A percentile compares a stretch with the other conserved stretches of the same genome.
Conservation (phyloP, 441 rosid genomes). For the Euphorbia schlechtendalii region DNA sequence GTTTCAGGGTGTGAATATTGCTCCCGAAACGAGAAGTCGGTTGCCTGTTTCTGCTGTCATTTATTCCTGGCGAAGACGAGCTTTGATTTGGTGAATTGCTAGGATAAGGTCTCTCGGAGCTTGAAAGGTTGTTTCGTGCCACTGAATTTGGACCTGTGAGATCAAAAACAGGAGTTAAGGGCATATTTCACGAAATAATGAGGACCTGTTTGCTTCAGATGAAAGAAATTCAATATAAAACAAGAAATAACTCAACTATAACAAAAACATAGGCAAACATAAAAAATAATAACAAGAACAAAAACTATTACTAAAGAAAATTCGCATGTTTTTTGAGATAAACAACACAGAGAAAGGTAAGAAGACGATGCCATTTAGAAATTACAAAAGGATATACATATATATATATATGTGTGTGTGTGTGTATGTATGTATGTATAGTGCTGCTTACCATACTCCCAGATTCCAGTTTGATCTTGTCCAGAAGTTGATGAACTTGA, state of each 20-base stretch:
- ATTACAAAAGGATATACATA: too few relatives aligned
- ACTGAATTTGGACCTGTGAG: slow-evolving; percentile 49
- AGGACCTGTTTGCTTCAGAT: neutral
- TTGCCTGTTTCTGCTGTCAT: slow-evolving; percentile 33
- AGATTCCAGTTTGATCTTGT: slow-evolving; percentile 34
- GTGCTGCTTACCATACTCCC: slow-evolving; percentile 40
- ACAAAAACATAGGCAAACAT: too few relatives aligned
- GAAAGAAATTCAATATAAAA: neutral
- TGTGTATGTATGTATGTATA: too few relatives aligned
- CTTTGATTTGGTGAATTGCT: slow-evolving; percentile 21
- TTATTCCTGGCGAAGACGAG: slow-evolving; percentile 31
- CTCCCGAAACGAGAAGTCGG: slow-evolving; percentile 48
- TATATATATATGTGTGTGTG: too few relatives aligned
- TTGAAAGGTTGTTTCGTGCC: slow-evolving; percentile 28
- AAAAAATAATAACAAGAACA: neutral
- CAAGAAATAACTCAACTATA: too few relatives aligned
- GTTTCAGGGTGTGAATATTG: slow-evolving; percentile 73
- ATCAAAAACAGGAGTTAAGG: slow-evolving; percentile 1
- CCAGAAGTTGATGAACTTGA: slow-evolving; percentile 40
- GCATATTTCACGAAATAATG: neutral
- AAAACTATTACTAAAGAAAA: neutral
- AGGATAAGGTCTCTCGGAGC: slow-evolving; percentile 23
- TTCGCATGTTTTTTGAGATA: neutral
- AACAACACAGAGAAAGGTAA: neutral
- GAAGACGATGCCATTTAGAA: too few relatives aligned